A percentile compares a stretch with the other conserved stretches of the same genome.
Conservation (phyloP, 1,284 basidiomycete species). For the Boletellus deceptivus region DNA sequence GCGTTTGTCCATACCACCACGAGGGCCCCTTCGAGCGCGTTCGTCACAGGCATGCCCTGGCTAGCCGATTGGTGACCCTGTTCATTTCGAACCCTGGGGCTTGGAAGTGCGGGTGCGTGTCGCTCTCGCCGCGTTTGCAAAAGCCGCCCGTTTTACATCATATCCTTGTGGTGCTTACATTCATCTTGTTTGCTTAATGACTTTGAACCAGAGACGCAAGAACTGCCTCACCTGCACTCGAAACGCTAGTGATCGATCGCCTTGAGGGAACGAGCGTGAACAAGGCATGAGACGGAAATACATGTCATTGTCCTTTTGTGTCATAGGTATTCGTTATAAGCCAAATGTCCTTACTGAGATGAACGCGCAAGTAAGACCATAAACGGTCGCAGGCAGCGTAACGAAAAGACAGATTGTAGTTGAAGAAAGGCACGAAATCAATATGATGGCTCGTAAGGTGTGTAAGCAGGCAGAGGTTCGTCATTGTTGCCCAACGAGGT, state of each 20-base stretch:
- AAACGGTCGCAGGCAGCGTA: not conserved
- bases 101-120: no score
- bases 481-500: not conserved
- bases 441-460: constrained; percentile 14
- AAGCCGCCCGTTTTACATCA: no score
- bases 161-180: no score
- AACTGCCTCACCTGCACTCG: not conserved
- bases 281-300: not conserved
- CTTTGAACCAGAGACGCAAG: no score
- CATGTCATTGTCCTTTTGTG: constrained; percentile 4
- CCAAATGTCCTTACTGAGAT: not conserved
- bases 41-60: no score
- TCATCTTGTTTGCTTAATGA: not conserved
- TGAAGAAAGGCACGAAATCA: not conserved
- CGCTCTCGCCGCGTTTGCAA: no score
- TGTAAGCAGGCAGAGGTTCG: constrained; percentile 30
- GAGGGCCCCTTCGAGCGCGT: no score
- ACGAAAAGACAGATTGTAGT: not conserved
- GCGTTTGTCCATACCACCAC: no score
- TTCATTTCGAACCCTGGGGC: no score
- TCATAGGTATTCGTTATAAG: constrained; percentile 6
- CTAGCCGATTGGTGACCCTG: no score
- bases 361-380: not conserved
- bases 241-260: not conserved
- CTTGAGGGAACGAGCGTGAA: not conserved